Percentiles rank a stretch among this genome's conserved stretches.
phyloP scores from a whole-genome alignment of 2,329 filamentous ascomycete species.

The Simplicillium sp. region DNA sequence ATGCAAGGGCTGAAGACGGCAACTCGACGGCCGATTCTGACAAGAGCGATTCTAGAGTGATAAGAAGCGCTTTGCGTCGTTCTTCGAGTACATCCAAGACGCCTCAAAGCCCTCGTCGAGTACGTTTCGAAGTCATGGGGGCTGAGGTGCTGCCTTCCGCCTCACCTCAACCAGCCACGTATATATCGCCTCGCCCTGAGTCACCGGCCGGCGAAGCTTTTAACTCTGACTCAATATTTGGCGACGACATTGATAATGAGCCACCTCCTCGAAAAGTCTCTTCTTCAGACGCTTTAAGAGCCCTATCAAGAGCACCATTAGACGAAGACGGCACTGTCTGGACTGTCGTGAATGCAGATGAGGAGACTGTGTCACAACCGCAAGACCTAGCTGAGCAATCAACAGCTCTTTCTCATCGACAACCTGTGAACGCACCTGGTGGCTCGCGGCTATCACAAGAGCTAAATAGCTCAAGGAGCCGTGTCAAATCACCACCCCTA shows the following conservation, averaged over 20 bases:
- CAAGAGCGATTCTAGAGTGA: slow-evolving; percentile 37
- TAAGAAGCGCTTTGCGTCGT: slow-evolving; percentile 48
- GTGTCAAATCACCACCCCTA: background rate
- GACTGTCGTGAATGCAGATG: slow-evolving; percentile 34
- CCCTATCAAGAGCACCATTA: slow-evolving; percentile 39
- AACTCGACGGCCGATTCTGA: slow-evolving; percentile 43
- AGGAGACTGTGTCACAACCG: slow-evolving; percentile 10
- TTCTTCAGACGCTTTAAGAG: slow-evolving; percentile 43
- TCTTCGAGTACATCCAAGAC: slow-evolving; percentile 42
- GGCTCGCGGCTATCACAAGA: background rate
- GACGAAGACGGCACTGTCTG: slow-evolving; percentile 40
- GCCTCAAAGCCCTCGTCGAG: slow-evolving; percentile 45
- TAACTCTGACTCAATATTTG: slow-evolving; percentile 20
- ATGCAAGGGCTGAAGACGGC: slow-evolving; percentile 30
- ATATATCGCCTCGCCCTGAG: slow-evolving; percentile 16
- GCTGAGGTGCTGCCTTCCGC: slow-evolving; percentile 50
- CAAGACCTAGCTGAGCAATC: background rate
- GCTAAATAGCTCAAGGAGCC: background rate
- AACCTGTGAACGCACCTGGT: background rate
- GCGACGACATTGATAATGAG: slow-evolving; percentile 27
- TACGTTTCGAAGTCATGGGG: slow-evolving; percentile 53
- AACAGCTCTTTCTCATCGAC: background rate
- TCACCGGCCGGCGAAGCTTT: slow-evolving; percentile 17
- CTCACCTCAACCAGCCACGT: slow-evolving; percentile 35
- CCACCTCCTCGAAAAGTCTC: slow-evolving; percentile 43